Evolutionary conservation across 495 filamentous ascomycete genomes (phyloP), one percentile per base, ranked within the genome.

Genomic region (Trichoderma orchidacearum): DNA sequence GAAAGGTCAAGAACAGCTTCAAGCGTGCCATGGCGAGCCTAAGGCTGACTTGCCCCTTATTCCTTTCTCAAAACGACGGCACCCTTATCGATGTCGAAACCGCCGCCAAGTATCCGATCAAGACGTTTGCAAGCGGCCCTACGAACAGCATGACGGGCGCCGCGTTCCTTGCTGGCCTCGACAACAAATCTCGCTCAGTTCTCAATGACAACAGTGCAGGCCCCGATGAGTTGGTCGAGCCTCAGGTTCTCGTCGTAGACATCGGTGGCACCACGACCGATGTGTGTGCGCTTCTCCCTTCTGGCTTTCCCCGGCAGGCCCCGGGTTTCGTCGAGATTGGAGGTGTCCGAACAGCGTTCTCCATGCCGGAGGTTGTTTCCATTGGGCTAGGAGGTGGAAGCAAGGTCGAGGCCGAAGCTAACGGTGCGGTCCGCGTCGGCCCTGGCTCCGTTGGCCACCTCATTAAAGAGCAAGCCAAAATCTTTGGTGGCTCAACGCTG

Each of bases 241-340:
- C 36, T 8, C 51, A 48, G 52, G 65, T 75, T 31, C 67, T 77
- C 59, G 73, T 77, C 0, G 69, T 77, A 13, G 74, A 77, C 57
- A 69, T 80, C 53, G 79, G 79, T 31, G 79, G 79, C 3, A 82
- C 79, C 0, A 82, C 79, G 11, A 80, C 75, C 4, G 79, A 82
- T 61, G 70, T 80, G 5, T 74, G 76, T 31, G 70, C 74, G 8
- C 60, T 82, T 27, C 67, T 80, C 2, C 71, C 75, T 12, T 76
- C 70, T 51, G 78, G 79, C 1, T 79, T 79, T 53, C 78, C 79
- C 6, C 68, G 77, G 18, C 76, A 80, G 59, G 75, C 78, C 32
- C 70, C 79, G n/a, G 73, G 75, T 5, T 77, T 75, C 41, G 70
- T 73, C 30, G 70, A 73, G 41, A 66, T 81, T 18, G 75, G 67